A percentile compares a stretch with the other conserved stretches of the same genome.
phyloP scores from a whole-genome alignment of 1,139 yeast species.

The Scheffersomyces parashehatae region DNA sequence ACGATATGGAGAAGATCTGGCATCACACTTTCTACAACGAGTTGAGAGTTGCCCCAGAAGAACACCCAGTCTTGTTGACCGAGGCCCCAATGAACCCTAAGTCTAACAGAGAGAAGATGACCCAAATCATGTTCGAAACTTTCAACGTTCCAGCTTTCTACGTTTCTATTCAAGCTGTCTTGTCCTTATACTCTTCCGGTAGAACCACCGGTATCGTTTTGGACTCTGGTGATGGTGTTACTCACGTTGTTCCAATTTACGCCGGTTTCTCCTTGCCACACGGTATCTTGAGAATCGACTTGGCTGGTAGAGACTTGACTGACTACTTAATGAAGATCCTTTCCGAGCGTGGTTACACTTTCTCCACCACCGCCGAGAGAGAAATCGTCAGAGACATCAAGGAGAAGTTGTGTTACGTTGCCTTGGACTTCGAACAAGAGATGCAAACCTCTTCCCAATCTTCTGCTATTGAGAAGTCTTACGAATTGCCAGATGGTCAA shows the following conservation, averaged over 20 bases:
- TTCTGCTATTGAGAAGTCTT: conserved; percentile 96
- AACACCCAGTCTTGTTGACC: conserved; percentile 96
- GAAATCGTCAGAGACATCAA: conserved; percentile 99
- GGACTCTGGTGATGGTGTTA: conserved; percentile 99
- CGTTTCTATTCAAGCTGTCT: conserved; percentile 97
- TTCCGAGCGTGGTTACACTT: conserved; percentile 97
- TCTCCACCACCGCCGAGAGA: conserved; percentile 99
- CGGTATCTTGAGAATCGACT: conserved; percentile 97
- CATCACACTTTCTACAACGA: conserved; percentile 97
- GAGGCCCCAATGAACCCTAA: conserved; percentile 99
- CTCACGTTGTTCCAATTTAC: conserved; percentile 99
- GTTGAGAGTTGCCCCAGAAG: conserved; percentile 98
- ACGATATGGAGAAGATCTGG: conserved; percentile 99
- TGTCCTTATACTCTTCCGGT: conserved; percentile 97
- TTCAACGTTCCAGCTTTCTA: conserved; percentile 99
- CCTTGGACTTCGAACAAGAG: conserved; percentile 95
- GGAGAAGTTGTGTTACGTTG: conserved; percentile 98
- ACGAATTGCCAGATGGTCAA: conserved; percentile 99
- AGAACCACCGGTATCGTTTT: conserved; percentile 99
- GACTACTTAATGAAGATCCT: conserved; percentile 98
- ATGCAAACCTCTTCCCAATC: conserved; percentile 99
- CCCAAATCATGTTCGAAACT: conserved; percentile 97
- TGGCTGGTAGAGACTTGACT: conserved; percentile 99
- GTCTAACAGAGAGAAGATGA: conserved; percentile 99
- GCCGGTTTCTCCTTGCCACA: conserved; percentile 99